These are phyloP conservation scores for Rheum nobile DNA, from an alignment of 148 eudicot genomes.

Conservation along the genomic window DNA sequence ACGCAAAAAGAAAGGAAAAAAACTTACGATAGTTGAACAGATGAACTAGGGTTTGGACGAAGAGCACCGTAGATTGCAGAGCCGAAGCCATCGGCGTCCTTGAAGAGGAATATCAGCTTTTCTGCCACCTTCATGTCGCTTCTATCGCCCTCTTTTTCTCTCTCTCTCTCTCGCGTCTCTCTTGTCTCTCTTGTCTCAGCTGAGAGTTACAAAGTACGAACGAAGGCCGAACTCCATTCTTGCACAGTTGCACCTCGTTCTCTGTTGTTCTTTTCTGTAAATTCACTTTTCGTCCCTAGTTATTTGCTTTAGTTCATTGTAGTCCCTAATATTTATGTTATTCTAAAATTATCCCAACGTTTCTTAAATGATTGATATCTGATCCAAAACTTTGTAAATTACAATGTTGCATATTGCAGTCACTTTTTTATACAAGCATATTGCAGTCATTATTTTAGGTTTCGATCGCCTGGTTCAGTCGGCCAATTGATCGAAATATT, in stretches of 20 bases:
- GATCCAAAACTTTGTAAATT: too few relatives aligned
- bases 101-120: constrained; percentile 39
- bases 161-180: background rate
- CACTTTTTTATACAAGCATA: too few relatives aligned
- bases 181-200: background rate
- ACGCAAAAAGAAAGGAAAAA: background rate
- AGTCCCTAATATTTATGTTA: background rate
- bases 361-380: too few relatives aligned
- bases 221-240: background rate
- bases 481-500: too few relatives aligned
- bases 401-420: too few relatives aligned
- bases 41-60: constrained; percentile 34
- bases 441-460: too few relatives aligned
- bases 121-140: constrained; percentile 45
- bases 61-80: constrained; percentile 38
- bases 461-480: too few relatives aligned
- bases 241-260: background rate
- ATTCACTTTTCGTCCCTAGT: too few relatives aligned
- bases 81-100: constrained; percentile 35
- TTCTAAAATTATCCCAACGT: too few relatives aligned
- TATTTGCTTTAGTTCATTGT: too few relatives aligned
- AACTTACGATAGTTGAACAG: constrained; percentile 29
- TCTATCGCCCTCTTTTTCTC: background rate
- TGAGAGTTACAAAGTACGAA: background rate
- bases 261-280: too few relatives aligned